Evolutionary conservation across 257 asterid genomes (phyloP).

Genomic region (Solanum bulbocastanum): DNA sequence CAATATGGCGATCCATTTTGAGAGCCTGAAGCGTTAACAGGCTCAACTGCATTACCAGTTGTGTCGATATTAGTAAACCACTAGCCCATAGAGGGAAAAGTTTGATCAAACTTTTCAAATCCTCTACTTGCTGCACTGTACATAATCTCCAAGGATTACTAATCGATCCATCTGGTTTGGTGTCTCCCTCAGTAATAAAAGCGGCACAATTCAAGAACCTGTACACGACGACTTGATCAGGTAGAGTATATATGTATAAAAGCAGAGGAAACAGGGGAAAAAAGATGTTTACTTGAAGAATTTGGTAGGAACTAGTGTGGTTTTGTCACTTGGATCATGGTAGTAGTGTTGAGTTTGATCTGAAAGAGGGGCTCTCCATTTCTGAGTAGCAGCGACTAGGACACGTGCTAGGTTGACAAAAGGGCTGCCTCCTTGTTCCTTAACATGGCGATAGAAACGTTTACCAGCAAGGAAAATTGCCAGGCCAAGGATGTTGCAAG

Average conservation of each 20-base stretch:
- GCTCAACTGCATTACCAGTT: conserved; percentile 48
- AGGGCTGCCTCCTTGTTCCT: conserved; percentile 45
- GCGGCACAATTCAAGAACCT: conserved; percentile 72
- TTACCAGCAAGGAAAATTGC: conserved; percentile 15
- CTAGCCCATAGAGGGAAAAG: conserved; percentile 61
- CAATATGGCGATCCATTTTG: conserved; percentile 47
- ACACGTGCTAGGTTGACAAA: conserved; percentile 41
- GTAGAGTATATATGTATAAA: too few relatives aligned
- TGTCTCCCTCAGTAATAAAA: conserved; percentile 24
- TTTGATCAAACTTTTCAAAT: conserved; percentile 42
- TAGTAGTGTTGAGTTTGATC: conserved; percentile 32
- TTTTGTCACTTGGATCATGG: conserved; percentile 12
- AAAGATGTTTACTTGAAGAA: conserved; percentile 13
- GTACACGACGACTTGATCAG: not conserved
- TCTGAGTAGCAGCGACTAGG: conserved; percentile 30
- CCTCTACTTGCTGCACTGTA: conserved; percentile 52
- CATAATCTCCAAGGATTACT: conserved; percentile 32
- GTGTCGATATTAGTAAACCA: conserved; percentile 53
- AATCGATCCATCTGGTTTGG: not conserved
- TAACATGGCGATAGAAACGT: conserved; percentile 13
- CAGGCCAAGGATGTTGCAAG: conserved; percentile 14
- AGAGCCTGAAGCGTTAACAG: conserved; percentile 50
- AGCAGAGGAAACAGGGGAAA: not conserved
- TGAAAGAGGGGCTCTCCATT: conserved; percentile 24
- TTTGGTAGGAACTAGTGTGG: conserved; percentile 5